Conservation (phyloP, 148 eudicot genomes). For the Diospyros kaki region DNA sequence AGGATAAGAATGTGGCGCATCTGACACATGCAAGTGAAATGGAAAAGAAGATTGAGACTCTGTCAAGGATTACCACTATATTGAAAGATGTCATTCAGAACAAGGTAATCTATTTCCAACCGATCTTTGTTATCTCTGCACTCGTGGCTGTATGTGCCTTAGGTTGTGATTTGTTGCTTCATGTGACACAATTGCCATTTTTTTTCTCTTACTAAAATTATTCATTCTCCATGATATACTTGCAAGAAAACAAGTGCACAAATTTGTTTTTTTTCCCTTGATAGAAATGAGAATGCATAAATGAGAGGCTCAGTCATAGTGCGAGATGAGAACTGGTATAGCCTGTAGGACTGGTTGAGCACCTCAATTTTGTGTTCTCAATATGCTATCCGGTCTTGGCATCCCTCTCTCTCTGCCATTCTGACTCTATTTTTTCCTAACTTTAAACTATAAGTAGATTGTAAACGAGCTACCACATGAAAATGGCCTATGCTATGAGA, state of each 20-base stretch:
- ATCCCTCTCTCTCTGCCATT: neutral
- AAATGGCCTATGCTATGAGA: too few relatives aligned
- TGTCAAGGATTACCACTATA: slow-evolving; percentile 84
- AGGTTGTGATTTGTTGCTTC: neutral
- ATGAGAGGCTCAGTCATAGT: neutral
- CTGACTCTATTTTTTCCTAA: too few relatives aligned
- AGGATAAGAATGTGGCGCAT: slow-evolving; percentile 98
- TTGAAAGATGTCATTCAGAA: slow-evolving; percentile 97
- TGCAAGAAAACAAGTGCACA: neutral
- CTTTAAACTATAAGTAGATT: too few relatives aligned
- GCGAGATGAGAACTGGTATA: neutral
- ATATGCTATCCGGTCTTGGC: neutral
- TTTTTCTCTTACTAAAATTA: neutral
- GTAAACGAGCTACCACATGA: too few relatives aligned
- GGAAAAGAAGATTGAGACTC: slow-evolving; percentile 98
- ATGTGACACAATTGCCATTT: neutral
- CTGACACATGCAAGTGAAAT: slow-evolving; percentile 94
- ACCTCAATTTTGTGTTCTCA: slow-evolving; percentile 3
- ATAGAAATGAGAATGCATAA: neutral
- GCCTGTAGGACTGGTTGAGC: neutral
- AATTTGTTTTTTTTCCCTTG: neutral
- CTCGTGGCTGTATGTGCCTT: neutral
- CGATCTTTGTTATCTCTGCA: neutral
- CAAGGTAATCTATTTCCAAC: slow-evolving; percentile 49
- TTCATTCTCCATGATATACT: neutral